A percentile compares a stretch with the other conserved stretches of the same genome.
phyloP scores from a whole-genome alignment of 805 yeast species.

The Saccharomycopsis fodiens region DNA sequence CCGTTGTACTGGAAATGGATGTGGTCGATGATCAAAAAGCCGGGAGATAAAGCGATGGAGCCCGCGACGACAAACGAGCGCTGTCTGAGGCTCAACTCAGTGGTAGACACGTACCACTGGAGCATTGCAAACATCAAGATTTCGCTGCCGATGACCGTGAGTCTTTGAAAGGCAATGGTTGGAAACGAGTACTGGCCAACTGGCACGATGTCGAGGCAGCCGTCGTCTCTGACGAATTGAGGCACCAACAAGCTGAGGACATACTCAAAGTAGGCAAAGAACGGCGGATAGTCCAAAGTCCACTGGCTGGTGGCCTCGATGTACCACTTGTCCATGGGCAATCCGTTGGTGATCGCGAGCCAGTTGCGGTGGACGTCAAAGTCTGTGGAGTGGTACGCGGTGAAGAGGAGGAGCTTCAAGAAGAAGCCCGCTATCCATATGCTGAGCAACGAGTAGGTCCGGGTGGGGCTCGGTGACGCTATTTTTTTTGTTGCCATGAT shows the following conservation, averaged over 20 bases:
- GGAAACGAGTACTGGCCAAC: conserved; percentile 66
- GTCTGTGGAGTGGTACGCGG: conserved; percentile 89
- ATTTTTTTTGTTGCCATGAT: neutral
- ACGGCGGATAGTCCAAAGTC: conserved; percentile 97
- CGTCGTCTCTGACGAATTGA: conserved; percentile 51
- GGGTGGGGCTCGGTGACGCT: conserved; percentile 1
- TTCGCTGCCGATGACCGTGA: conserved; percentile 76
- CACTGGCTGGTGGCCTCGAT: conserved; percentile 70
- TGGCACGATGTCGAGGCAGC: conserved; percentile 63
- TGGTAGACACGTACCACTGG: conserved; percentile 58
- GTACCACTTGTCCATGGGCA: conserved; percentile 82
- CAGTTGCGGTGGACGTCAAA: conserved; percentile 97
- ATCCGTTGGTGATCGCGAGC: conserved; percentile 78
- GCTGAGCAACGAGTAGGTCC: conserved; percentile 50
- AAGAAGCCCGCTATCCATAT: conserved; percentile 58
- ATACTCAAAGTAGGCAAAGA: conserved; percentile 95
- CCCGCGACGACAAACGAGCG: conserved; percentile 68
- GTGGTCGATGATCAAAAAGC: conserved; percentile 84
- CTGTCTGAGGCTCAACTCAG: conserved; percentile 30
- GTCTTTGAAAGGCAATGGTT: conserved; percentile 76
- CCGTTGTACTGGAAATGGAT: conserved; percentile 97
- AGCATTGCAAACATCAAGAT: conserved; percentile 59
- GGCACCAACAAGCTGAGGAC: conserved; percentile 67
- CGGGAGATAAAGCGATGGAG: conserved; percentile 82
- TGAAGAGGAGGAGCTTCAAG: conserved; percentile 54